Conservation (phyloP, 1,284 basidiomycete species). For the Leccinum huronense region DNA sequence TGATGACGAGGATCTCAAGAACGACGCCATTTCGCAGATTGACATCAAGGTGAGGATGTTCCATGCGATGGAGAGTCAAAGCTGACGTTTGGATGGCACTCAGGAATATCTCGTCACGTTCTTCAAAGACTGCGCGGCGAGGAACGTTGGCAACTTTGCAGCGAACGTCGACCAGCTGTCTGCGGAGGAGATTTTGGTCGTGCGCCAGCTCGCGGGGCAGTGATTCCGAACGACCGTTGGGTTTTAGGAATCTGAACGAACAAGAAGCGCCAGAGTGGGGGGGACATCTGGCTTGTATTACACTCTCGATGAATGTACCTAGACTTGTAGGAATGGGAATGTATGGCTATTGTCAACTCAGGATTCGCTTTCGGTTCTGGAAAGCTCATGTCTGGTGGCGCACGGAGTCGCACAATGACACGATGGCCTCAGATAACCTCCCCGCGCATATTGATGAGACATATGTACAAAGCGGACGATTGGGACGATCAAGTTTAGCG, state of each 20-base stretch:
- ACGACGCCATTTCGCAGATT: slow-evolving; percentile 85
- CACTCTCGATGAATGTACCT: neutral
- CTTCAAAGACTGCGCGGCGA: slow-evolving; percentile 65
- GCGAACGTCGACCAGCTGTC: slow-evolving; percentile 41
- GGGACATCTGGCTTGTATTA: slow-evolving; percentile 14
- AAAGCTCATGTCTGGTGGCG: neutral
- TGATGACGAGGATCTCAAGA: slow-evolving; percentile 84
- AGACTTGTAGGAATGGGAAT: slow-evolving; percentile 9
- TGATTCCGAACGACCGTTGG: slow-evolving; percentile 8
- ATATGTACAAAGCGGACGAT: neutral
- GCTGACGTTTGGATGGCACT: neutral
- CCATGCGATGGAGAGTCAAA: neutral
- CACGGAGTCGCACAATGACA: neutral
- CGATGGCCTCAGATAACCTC: neutral
- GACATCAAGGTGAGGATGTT: slow-evolving; percentile 71
- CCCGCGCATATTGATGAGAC: neutral
- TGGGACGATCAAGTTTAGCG: neutral
- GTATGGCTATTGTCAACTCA: neutral
- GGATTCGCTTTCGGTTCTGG: neutral
- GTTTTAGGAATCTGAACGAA: neutral
- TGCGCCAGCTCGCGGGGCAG: slow-evolving; percentile 54
- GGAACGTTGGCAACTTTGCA: slow-evolving; percentile 67
- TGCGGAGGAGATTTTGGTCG: slow-evolving; percentile 66
- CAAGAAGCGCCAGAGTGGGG: neutral
- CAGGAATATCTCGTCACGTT: slow-evolving; percentile 70